These are phyloP conservation scores for Russula ochroleuca DNA, from an alignment of 768 basidiomycete species.

Conservation along the genomic window DNA sequence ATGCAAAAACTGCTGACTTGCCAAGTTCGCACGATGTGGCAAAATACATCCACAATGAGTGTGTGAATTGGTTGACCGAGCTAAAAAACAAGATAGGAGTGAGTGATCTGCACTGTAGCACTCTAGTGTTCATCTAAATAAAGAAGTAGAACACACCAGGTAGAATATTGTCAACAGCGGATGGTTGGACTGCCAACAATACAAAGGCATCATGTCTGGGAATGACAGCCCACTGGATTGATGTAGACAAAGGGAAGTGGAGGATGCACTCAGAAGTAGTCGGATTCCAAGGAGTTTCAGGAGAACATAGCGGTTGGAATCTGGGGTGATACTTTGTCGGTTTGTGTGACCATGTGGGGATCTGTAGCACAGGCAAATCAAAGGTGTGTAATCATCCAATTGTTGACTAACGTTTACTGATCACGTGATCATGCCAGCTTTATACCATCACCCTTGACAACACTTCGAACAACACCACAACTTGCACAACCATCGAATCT, in stretches of 20 bases:
- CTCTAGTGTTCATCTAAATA: no score
- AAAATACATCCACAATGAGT: no score
- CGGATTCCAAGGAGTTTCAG: constrained; percentile 29
- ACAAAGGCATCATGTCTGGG: constrained; percentile 32
- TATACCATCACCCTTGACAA: neutral
- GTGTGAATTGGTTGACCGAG: no score
- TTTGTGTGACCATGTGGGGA: constrained; percentile 31
- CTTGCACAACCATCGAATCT: no score
- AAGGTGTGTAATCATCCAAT: no score
- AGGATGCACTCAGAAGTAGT: constrained; percentile 28
- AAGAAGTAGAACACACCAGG: no score
- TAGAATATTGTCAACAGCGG: constrained; percentile 20
- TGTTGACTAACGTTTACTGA: no score
- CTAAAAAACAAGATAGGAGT: no score
- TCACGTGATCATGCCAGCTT: neutral
- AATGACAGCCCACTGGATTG: constrained; percentile 29
- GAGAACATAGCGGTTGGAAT: constrained; percentile 33
- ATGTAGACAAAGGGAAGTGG: constrained; percentile 29
- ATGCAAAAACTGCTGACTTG: neutral
- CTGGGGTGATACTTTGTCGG: constrained; percentile 32
- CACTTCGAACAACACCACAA: no score
- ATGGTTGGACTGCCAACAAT: constrained; percentile 28
- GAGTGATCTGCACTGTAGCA: no score
- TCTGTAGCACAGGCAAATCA: constrained; percentile 21
- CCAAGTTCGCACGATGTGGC: no score